phyloP scores from a whole-genome alignment of 495 filamentous ascomycete genomes.

The Xylaria intraflava region DNA sequence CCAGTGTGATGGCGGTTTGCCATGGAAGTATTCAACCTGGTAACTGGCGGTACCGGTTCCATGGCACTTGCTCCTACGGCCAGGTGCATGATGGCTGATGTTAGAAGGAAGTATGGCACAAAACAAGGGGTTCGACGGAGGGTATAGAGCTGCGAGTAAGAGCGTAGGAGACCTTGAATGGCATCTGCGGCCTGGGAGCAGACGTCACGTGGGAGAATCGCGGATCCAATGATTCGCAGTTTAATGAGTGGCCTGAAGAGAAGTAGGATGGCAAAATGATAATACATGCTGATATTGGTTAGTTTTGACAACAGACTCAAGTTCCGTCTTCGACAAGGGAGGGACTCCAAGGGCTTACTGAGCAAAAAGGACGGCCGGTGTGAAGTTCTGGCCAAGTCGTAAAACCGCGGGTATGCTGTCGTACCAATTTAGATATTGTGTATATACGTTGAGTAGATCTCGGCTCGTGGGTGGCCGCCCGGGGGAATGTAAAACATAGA shows the following conservation, averaged over 20 bases:
- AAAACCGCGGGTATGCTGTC: constrained; percentile 53
- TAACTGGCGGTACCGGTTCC: constrained; percentile 11
- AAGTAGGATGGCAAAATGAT: constrained; percentile 55
- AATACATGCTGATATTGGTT: constrained; percentile 50
- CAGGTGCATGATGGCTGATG: constrained; percentile 53
- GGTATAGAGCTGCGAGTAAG: constrained; percentile 54
- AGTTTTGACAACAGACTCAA: constrained; percentile 6
- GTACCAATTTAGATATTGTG: constrained; percentile 57
- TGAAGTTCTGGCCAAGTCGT: constrained; percentile 50
- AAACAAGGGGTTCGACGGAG: constrained; percentile 51
- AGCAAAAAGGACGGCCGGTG: constrained; percentile 54
- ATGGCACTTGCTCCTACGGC: constrained; percentile 34
- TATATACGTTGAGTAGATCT: constrained; percentile 50
- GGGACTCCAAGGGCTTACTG: constrained; percentile 44
- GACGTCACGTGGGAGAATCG: constrained; percentile 55
- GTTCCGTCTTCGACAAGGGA: neutral
- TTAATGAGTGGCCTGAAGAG: constrained; percentile 62
- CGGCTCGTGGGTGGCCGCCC: constrained; percentile 51
- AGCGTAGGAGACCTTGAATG: constrained; percentile 49
- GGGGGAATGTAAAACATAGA: constrained; percentile 59
- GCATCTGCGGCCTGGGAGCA: constrained; percentile 56
- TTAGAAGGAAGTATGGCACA: constrained; percentile 54
- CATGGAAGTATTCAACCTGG: constrained; percentile 17
- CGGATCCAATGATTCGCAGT: constrained; percentile 49
- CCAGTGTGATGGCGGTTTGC: constrained; percentile 16